A percentile compares a stretch with the other conserved stretches of the same genome.
Conservation (phyloP, 768 basidiomycete species). For the Suillus subluteus region DNA sequence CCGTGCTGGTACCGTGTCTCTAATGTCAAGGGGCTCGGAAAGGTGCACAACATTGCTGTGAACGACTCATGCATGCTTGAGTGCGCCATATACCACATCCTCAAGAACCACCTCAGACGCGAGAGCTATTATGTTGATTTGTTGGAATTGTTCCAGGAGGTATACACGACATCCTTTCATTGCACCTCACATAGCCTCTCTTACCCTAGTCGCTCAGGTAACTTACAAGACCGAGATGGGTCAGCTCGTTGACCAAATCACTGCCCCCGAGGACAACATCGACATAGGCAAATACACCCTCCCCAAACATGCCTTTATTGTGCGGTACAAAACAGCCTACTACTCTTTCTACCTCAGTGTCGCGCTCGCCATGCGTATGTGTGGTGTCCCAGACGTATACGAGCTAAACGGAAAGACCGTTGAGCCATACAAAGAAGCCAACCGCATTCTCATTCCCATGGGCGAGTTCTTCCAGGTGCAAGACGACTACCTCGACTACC, state of each 20-base stretch:
- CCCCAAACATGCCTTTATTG: conserved; percentile 85
- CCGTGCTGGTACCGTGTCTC: conserved; percentile 89
- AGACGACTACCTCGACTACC: conserved; percentile 95
- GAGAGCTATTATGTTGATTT: conserved; percentile 87
- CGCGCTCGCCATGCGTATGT: conserved; percentile 88
- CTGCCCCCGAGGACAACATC: conserved; percentile 87
- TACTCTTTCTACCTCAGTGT: conserved; percentile 99
- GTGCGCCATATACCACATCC: conserved; percentile 86
- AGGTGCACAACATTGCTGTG: conserved; percentile 70
- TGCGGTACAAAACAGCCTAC: conserved; percentile 96
- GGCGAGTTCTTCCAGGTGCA: conserved; percentile 99
- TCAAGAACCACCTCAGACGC: conserved; percentile 83
- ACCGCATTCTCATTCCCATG: conserved; percentile 83
- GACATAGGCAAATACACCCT: conserved; percentile 89
- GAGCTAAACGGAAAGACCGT: conserved; percentile 41
- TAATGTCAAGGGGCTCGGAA: conserved; percentile 40
- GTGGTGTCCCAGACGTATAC: conserved; percentile 59
- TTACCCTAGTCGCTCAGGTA: conserved; percentile 33
- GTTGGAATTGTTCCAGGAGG: conserved; percentile 89
- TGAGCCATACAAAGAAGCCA: conserved; percentile 72
- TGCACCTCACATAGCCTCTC: not conserved
- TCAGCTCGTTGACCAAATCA: conserved; percentile 94
- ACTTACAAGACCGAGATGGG: conserved; percentile 95
- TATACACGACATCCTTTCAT: conserved; percentile 21
- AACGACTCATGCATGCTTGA: conserved; percentile 98